Evolutionary conservation across 2,329 filamentous ascomycete species (phyloP).

Genomic region (Calonectria pauciramosa): DNA sequence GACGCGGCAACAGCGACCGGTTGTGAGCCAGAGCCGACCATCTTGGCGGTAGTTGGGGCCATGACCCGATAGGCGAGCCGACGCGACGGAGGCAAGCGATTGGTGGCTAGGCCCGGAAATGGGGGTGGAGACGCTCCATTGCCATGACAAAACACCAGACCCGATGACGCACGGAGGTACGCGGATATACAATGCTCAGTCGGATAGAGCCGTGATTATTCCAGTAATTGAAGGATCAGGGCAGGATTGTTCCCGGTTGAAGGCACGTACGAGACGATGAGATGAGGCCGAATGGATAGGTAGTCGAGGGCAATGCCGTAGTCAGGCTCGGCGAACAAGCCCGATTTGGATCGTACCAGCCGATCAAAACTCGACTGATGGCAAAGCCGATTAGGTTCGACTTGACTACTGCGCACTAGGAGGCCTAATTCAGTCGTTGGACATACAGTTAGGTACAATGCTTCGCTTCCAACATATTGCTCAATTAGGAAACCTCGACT

Average conservation of each 20-base stretch:
- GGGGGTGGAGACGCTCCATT: background rate
- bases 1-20: background rate
- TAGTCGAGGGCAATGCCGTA: background rate
- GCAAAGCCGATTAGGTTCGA: background rate
- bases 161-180: constrained; percentile 17
- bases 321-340: background rate
- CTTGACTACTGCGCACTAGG: background rate
- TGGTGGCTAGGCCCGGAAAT: constrained; percentile 29
- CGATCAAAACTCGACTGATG: background rate
- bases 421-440: background rate
- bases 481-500: background rate
- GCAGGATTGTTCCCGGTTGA: background rate
- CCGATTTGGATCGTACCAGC: background rate
- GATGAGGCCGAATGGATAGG: background rate
- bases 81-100: constrained; percentile 41
- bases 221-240: background rate
- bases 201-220: background rate
- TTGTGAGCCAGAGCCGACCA: constrained; percentile 18
- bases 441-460: background rate
- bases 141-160: background rate
- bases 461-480: background rate
- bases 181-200: background rate
- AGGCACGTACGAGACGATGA: background rate
- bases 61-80: constrained; percentile 47
- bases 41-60: constrained; percentile 2